Evolutionary conservation across 1,284 basidiomycete genomes (phyloP), one percentile per base, ranked within the genome.

Genomic region (Ganoderma resinaceum): DNA sequence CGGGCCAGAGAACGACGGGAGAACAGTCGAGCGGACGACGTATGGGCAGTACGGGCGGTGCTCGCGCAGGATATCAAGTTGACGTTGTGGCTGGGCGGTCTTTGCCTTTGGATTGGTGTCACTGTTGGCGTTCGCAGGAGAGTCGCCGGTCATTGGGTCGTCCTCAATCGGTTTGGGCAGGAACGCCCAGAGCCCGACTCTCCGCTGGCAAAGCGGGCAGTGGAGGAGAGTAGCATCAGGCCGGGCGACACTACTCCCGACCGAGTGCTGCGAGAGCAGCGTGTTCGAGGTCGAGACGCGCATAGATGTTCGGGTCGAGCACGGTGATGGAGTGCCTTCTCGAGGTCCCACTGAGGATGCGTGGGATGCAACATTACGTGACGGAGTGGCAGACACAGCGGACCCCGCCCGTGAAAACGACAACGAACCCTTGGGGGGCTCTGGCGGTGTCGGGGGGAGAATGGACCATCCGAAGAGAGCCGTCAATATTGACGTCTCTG

Each of bases 21-120:
- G 81, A 3, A 83, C 76, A 2, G 91, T 92, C 8, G 91, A 92
- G 29, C 87, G 86, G 31, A 91, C 89, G 60, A 92, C 86, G 71
- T 93, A 95, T 26, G 93, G 93, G 73, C 93, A 95, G 73, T 92
- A 93, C 3, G 91, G 89, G 29, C 93, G 85, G 76, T 95, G 93
- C 77, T 95, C 93, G 74, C 89, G 91, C 52, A 93, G 78, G 29
- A 94, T 77, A 76, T 95, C 92, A 66, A 94, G 88, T 38, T 85
- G 86, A 61, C 91, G 81, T 65, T 81, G 82, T n/a, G 81, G 81
- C 18, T 78, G 72, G 6, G 73, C 66, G 37, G 6, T 38, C 65
- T 71, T 61, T 43, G 70, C 26, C n/a, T 53, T 65, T 23, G 43
- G 57, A 68, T 35, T 62, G 26, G 59, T 53, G 31, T 62, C 33